These are phyloP conservation scores for Microcos paniculata DNA, from an alignment of 345 rosid genomes.

Conservation along the genomic window DNA sequence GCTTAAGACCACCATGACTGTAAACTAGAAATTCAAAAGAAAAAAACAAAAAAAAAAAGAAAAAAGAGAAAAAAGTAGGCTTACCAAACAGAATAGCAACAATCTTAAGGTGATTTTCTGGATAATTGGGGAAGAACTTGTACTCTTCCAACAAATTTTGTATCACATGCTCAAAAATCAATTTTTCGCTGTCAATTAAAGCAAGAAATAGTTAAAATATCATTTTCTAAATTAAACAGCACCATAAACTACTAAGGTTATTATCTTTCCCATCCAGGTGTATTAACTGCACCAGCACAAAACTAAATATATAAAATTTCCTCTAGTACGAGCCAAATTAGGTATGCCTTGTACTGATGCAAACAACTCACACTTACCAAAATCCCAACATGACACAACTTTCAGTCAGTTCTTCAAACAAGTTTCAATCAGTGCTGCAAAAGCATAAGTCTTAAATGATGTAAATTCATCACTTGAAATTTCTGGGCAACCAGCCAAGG, in stretches of 20 bases:
- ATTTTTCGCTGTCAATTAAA: slow-evolving; percentile 64
- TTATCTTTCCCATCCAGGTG: background rate
- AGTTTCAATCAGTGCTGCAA: background rate
- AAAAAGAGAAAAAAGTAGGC: slow-evolving; percentile 10
- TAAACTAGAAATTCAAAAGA: background rate
- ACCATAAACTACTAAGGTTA: too few relatives aligned
- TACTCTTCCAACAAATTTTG: slow-evolving; percentile 90
- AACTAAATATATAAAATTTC: background rate
- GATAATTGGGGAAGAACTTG: slow-evolving; percentile 88
- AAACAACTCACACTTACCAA: background rate
- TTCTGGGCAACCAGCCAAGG: background rate
- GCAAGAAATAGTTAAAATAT: background rate
- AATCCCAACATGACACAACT: background rate
- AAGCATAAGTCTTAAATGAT: background rate
- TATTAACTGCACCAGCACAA: background rate
- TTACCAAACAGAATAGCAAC: slow-evolving; percentile 90
- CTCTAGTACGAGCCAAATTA: background rate
- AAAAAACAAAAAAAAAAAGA: too few relatives aligned
- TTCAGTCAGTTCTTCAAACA: background rate
- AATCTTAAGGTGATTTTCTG: slow-evolving; percentile 86
- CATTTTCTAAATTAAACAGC: background rate
- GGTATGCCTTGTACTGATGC: background rate
- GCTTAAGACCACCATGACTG: background rate
- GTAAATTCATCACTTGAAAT: background rate
- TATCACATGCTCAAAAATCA: slow-evolving; percentile 87